Percentiles rank a stretch among this genome's conserved stretches.
These are phyloP conservation scores for Graphilbum sp. DNA, from an alignment of 2,329 filamentous ascomycete species.

Conservation along the genomic window DNA sequence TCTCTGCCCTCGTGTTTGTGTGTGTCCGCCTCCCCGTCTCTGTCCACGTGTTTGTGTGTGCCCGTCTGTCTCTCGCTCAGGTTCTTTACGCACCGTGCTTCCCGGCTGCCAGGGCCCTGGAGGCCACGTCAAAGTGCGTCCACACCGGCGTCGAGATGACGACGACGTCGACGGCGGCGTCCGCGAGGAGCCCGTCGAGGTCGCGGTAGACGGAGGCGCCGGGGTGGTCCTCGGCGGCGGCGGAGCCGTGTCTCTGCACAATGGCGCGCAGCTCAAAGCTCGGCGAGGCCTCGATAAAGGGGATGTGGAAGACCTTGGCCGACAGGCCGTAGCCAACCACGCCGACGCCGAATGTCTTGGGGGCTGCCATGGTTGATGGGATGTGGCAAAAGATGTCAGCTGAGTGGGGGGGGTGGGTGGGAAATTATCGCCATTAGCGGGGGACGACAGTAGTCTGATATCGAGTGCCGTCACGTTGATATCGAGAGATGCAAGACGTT, in stretches of 20 bases:
- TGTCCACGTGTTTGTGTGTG: too few relatives aligned
- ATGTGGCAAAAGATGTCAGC: too few relatives aligned
- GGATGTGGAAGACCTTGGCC: conserved; percentile 74
- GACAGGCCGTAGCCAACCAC: conserved; percentile 26
- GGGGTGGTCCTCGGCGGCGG: conserved; percentile 54
- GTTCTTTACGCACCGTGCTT: conserved; percentile 43
- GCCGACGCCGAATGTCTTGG: conserved; percentile 12
- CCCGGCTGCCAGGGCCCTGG: conserved; percentile 47
- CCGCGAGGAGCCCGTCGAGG: conserved; percentile 45
- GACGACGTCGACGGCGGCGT: conserved; percentile 50
- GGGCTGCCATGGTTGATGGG: not conserved
- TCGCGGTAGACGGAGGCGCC: conserved; percentile 46
- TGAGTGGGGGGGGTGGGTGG: too few relatives aligned
- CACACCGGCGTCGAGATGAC: conserved; percentile 57
- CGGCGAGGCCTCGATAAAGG: conserved; percentile 50
- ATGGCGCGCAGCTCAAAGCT: conserved; percentile 55
- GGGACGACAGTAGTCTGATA: too few relatives aligned
- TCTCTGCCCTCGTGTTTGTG: too few relatives aligned
- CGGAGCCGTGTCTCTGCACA: conserved; percentile 54
- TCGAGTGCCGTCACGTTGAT: too few relatives aligned
- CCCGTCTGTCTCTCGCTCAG: too few relatives aligned
- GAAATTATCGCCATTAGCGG: too few relatives aligned
- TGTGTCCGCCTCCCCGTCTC: too few relatives aligned
- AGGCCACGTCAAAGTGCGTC: conserved; percentile 50
- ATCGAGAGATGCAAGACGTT: too few relatives aligned